phyloP scores from a whole-genome alignment of 1,139 yeast species.

The Pichia sp. region DNA sequence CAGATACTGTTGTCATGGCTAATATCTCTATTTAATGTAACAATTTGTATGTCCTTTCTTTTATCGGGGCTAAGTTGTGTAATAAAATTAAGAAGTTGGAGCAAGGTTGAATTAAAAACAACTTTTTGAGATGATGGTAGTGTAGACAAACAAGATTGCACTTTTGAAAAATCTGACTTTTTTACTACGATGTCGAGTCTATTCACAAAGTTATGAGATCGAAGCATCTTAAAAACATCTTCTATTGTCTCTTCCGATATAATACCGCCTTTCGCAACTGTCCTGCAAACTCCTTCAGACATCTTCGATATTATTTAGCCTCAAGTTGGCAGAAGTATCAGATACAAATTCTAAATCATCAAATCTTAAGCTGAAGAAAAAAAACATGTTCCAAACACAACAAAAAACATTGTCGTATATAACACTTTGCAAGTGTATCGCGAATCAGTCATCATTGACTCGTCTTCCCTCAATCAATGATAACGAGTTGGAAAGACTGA shows the following conservation, averaged over 20 bases:
- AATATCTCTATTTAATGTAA: slow-evolving; percentile 18
- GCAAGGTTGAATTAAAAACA: not conserved
- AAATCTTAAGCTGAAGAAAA: no score
- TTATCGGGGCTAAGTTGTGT: not conserved
- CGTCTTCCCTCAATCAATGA: no score
- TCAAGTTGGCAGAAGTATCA: no score
- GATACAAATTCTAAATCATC: no score
- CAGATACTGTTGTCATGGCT: slow-evolving; percentile 32
- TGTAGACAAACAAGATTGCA: not conserved
- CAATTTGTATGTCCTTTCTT: slow-evolving; percentile 7
- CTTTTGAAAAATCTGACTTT: not conserved
- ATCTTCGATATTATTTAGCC: not conserved
- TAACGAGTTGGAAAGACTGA: no score
- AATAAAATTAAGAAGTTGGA: slow-evolving; percentile 2
- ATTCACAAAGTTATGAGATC: slow-evolving; percentile 24
- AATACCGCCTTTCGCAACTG: not conserved
- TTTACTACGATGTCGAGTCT: slow-evolving; percentile 18
- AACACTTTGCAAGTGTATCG: no score
- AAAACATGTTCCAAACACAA: not conserved
- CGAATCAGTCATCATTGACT: not conserved
- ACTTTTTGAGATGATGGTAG: not conserved
- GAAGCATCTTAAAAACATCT: not conserved
- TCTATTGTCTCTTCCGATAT: not conserved
- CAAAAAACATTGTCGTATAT: not conserved
- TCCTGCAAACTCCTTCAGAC: not conserved